Conservation (phyloP, 305 asterid species). For the Nicotiana rustica region DNA sequence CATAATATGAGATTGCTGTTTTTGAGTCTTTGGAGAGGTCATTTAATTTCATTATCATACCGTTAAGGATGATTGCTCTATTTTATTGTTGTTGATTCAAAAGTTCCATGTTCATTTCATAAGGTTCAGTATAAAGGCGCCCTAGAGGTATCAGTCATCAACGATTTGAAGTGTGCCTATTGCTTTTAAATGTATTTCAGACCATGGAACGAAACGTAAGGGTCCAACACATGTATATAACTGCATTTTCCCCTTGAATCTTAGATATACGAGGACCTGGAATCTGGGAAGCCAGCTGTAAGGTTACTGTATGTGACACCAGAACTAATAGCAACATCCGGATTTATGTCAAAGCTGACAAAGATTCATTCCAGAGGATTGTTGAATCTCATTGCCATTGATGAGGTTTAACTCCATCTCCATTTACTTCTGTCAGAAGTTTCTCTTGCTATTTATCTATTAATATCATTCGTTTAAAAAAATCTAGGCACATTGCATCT, state of each 20-base stretch:
- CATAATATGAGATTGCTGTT: too few species aligned
- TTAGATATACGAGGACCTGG: slow-evolving; percentile 88
- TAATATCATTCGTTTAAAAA: slow-evolving; percentile 37
- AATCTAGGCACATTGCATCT: slow-evolving; percentile 95
- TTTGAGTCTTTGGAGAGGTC: too few species aligned
- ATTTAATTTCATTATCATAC: background rate
- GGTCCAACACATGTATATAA: slow-evolving; percentile 14
- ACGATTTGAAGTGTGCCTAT: background rate
- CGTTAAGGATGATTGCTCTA: background rate
- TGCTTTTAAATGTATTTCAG: slow-evolving; percentile 14
- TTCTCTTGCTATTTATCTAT: slow-evolving; percentile 36
- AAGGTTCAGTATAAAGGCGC: slow-evolving; percentile 16
- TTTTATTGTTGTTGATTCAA: background rate
- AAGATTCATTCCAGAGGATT: slow-evolving; percentile 86
- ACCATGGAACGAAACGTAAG: background rate
- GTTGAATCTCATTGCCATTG: slow-evolving; percentile 86
- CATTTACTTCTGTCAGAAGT: slow-evolving; percentile 39
- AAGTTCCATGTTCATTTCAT: background rate
- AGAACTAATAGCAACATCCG: slow-evolving; percentile 85
- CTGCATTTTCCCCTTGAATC: slow-evolving; percentile 35
- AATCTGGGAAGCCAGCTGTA: slow-evolving; percentile 84
- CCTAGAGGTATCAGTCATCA: slow-evolving; percentile 16
- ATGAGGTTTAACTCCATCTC: slow-evolving; percentile 65
- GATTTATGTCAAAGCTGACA: slow-evolving; percentile 76
- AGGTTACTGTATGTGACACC: slow-evolving; percentile 95